Percentiles rank a stretch among this genome's conserved stretches.
Conservation (phyloP, 148 eudicot species). For the Cornus kousa region DNA sequence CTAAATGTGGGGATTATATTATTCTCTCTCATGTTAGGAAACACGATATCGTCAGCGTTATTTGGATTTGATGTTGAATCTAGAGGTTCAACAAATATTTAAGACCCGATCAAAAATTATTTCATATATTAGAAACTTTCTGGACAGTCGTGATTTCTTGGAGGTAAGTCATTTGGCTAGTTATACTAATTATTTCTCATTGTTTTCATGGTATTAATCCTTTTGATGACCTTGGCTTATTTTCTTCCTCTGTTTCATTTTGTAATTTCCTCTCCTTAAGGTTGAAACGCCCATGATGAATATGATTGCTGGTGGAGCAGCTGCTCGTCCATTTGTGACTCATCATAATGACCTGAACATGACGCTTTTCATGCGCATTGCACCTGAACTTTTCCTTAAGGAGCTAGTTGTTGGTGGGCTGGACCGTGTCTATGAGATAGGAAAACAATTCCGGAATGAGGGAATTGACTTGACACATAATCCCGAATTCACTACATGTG, state of each 20-base stretch:
- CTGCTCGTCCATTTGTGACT: constrained; percentile 96
- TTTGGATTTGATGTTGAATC: constrained; percentile 83
- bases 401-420: constrained; percentile 93
- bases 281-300: constrained; percentile 99
- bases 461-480: constrained; percentile 96
- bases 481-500: constrained; percentile 98
- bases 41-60: constrained; percentile 94
- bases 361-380: constrained; percentile 93
- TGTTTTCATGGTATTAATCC: neutral
- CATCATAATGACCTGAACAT: constrained; percentile 91
- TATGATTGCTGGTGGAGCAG: constrained; percentile 98
- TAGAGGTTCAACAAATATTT: constrained; percentile 79
- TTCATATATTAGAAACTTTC: constrained; percentile 67
- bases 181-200: neutral
- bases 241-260: neutral
- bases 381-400: constrained; percentile 94
- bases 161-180: constrained; percentile 49
- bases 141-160: constrained; percentile 66
- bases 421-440: constrained; percentile 93
- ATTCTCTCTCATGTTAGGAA: constrained; percentile 44
- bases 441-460: constrained; percentile 94
- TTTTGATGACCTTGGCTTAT: neutral
- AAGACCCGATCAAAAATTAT: constrained; percentile 67
- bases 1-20: neutral
- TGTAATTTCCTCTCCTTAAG: constrained; percentile 25